phyloP scores from a whole-genome alignment of 257 asterid species.

The Eucommia ulmoides region DNA sequence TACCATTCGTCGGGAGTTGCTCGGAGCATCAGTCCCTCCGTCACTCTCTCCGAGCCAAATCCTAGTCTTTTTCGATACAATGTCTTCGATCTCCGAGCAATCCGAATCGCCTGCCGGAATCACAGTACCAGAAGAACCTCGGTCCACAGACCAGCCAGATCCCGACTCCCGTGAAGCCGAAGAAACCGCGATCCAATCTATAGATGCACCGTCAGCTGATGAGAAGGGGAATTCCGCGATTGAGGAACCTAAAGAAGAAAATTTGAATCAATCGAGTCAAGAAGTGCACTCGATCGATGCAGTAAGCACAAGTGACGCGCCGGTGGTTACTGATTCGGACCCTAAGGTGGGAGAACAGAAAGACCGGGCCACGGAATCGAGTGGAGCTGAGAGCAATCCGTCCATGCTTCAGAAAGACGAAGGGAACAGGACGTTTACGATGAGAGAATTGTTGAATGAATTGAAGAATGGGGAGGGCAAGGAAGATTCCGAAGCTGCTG shows the following conservation, averaged over 20 bases:
- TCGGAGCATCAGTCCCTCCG: no score
- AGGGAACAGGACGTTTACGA: slow-evolving; percentile 78
- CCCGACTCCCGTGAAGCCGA: slow-evolving; percentile 9
- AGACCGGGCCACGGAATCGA: neutral
- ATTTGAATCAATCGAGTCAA: slow-evolving; percentile 12
- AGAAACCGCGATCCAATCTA: slow-evolving; percentile 12
- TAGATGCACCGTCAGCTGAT: slow-evolving; percentile 24
- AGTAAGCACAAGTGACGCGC: slow-evolving; percentile 17
- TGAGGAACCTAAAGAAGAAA: no score
- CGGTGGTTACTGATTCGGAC: slow-evolving; percentile 4
- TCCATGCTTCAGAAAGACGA: slow-evolving; percentile 31
- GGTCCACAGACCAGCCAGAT: no score
- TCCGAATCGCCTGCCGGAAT: no score
- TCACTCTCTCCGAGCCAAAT: no score
- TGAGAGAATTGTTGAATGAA: slow-evolving; percentile 87
- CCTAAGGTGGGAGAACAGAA: slow-evolving; percentile 6
- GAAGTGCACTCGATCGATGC: slow-evolving; percentile 20
- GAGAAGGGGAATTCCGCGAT: slow-evolving; percentile 13
- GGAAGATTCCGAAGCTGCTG: slow-evolving; percentile 15
- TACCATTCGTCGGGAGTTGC: no score
- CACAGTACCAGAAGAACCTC: no score
- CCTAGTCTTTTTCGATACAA: no score
- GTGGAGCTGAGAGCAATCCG: slow-evolving; percentile 18
- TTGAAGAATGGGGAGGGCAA: slow-evolving; percentile 65
- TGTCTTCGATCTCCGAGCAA: no score